These are phyloP conservation scores for Metschnikowia hibisci DNA, from an alignment of 805 yeast species.

Conservation along the genomic window DNA sequence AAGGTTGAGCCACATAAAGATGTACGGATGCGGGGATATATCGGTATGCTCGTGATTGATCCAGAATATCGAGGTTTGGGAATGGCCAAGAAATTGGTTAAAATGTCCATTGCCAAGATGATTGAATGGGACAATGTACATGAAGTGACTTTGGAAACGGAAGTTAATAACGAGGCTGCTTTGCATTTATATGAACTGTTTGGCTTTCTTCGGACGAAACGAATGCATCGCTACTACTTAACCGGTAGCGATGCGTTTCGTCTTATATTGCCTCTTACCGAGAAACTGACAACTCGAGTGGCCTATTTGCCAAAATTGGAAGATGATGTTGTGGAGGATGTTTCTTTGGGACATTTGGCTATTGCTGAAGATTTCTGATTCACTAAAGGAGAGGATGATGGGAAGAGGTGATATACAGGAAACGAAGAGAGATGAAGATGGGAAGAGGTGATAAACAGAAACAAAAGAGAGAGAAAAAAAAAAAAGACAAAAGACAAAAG, in stretches of 20 bases:
- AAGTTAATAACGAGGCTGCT: constrained; percentile 74
- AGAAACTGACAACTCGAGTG: constrained; percentile 44
- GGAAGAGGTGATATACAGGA: too few species aligned
- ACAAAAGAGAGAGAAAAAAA: too few species aligned
- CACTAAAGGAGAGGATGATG: not conserved
- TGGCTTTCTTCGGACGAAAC: constrained; percentile 70
- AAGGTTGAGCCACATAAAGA: constrained; percentile 75
- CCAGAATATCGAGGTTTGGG: constrained; percentile 70
- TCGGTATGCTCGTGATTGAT: constrained; percentile 92
- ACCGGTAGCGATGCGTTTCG: constrained; percentile 93
- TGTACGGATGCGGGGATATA: constrained; percentile 79
- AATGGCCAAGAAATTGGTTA: constrained; percentile 72
- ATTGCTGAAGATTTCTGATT: not conserved
- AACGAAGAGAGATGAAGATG: too few species aligned
- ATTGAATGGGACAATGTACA: constrained; percentile 60
- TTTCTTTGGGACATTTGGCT: not conserved
- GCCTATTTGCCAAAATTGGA: constrained; percentile 41
- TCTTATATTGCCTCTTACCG: constrained; percentile 74
- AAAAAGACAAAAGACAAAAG: too few species aligned
- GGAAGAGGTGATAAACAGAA: too few species aligned
- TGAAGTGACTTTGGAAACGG: constrained; percentile 92
- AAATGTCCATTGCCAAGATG: constrained; percentile 61
- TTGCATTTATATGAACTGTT: constrained; percentile 63
- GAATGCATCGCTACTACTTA: constrained; percentile 82
- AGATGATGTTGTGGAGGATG: not conserved